phyloP scores from a whole-genome alignment of 2,329 filamentous ascomycete genomes.

The Stagonosporopsis vannaccii region DNA sequence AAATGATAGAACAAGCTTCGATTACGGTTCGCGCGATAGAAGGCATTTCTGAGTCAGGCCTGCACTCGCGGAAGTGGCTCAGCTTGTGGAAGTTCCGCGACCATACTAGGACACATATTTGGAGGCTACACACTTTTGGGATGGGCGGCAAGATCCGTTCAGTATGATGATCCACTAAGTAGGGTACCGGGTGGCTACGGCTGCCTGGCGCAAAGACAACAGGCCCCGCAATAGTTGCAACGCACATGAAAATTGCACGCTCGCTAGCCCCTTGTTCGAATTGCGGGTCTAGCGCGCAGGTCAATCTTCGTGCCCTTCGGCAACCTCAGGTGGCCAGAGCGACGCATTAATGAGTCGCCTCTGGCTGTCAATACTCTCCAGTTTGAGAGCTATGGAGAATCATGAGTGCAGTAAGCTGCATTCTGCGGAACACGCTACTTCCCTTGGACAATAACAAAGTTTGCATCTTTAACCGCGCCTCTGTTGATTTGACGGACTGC shows the following conservation, averaged over 20 bases:
- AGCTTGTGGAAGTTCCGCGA: background rate
- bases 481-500: too few relatives aligned
- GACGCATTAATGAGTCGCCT: background rate
- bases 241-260: background rate
- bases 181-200: background rate
- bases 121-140: background rate
- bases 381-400: background rate
- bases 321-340: background rate
- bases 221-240: background rate
- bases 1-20: background rate
- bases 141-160: background rate
- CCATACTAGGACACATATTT: background rate
- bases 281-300: background rate
- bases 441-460: too few relatives aligned
- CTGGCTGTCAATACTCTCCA: background rate
- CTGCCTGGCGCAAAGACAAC: background rate
- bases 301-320: background rate
- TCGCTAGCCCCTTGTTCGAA: background rate
- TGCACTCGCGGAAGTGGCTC: background rate
- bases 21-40: background rate
- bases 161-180: background rate
- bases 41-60: background rate
- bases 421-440: background rate
- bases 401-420: background rate
- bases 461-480: too few relatives aligned